Base-by-base conservation (phyloP, 1,284 basidiomycete species). In the Sanghuangporus baumii region DNA sequence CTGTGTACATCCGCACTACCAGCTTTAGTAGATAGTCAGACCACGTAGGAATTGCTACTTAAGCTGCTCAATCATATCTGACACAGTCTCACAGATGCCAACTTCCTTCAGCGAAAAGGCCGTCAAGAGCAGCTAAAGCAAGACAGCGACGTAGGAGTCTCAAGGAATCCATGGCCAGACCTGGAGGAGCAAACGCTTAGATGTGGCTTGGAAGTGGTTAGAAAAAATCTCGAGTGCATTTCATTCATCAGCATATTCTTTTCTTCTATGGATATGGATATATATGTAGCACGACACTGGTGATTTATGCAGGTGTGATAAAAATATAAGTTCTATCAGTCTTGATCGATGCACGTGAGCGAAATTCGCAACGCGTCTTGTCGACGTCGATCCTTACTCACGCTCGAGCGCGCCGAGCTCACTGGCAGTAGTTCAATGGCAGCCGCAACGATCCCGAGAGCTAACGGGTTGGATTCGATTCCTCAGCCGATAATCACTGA, bases 61-160 rank as follows among this genome's bases (percentile, higher is more conserved):
- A 8, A 23, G 6, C 9, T 37, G 8, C n/a, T 54, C 38, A 52
- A 41, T 9, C 23, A 34, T 6, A 40, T 43, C 38, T 43, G 6
- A 46, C 43, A 46, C 11, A 20, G 5, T 3, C 9, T 20, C 11
- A 1, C 71, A 90, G 88, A 51, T 80, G 84, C 65, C 88, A 90
- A 69, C 68, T 73, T 16, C 85, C 88, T 0, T 66, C 70, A 8
- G 70, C 74, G 23, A 81, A 86, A 41, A 81, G 79, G 66, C 68
- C 86, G 58, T 81, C 83, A 23, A 88, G 81, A 68, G 78, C 82
- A 2, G 83, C 86, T 0, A 83, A 81, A 70, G 74, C 75, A n/a
- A 75, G 87, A 59, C 75, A 79, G 61, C 83, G 80, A 71, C 83
- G 79, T 69, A 75, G 79, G 61, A 69, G 70, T 59, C 75, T 72